A percentile compares a stretch with the other conserved stretches of the same genome.
These are phyloP conservation scores for Globisporangium recalcitrans DNA, from an alignment of 352 stramenopile species.

Conservation along the genomic window DNA sequence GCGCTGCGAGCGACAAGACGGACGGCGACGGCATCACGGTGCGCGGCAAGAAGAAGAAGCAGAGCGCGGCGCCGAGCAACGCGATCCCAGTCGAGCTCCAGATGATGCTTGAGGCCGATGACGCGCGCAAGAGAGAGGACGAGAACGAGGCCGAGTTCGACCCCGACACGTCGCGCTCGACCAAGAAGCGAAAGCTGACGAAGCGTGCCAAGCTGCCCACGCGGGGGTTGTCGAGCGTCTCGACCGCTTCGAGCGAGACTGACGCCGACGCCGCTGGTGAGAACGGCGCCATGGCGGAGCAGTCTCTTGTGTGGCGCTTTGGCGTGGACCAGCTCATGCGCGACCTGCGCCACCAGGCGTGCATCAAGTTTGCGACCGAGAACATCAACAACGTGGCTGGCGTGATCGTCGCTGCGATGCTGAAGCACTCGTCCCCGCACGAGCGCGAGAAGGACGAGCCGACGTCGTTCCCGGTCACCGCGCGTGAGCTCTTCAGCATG, in stretches of 20 bases:
- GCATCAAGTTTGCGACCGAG: slow-evolving; percentile 75
- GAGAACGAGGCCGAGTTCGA: slow-evolving; percentile 66
- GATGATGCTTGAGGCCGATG: slow-evolving; percentile 81
- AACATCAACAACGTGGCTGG: slow-evolving; percentile 83
- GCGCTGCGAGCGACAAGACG: slow-evolving; percentile 8
- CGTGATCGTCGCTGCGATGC: slow-evolving; percentile 75
- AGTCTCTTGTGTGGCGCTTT: slow-evolving; percentile 76
- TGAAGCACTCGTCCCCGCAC: slow-evolving; percentile 71
- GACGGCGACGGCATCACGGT: slow-evolving; percentile 72
- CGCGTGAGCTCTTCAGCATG: slow-evolving; percentile 71
- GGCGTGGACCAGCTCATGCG: slow-evolving; percentile 76
- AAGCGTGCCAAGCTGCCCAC: slow-evolving; percentile 81
- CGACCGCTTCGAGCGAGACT: slow-evolving; percentile 19
- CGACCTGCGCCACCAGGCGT: slow-evolving; percentile 72
- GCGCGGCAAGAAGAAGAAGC: slow-evolving; percentile 63
- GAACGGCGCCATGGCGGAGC: slow-evolving; percentile 40
- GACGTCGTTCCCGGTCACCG: slow-evolving; percentile 71
- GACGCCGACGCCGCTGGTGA: slow-evolving; percentile 24
- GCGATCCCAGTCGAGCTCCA: slow-evolving; percentile 77
- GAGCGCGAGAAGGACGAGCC: slow-evolving; percentile 79
- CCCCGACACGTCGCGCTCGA: slow-evolving; percentile 29
- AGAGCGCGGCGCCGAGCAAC: slow-evolving; percentile 27
- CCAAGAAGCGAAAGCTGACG: slow-evolving; percentile 60
- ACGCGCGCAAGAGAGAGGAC: slow-evolving; percentile 36
- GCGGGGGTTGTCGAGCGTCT: slow-evolving; percentile 24